phyloP scores from a whole-genome alignment of 179 eudicot species.

The Spergularia azorica region DNA sequence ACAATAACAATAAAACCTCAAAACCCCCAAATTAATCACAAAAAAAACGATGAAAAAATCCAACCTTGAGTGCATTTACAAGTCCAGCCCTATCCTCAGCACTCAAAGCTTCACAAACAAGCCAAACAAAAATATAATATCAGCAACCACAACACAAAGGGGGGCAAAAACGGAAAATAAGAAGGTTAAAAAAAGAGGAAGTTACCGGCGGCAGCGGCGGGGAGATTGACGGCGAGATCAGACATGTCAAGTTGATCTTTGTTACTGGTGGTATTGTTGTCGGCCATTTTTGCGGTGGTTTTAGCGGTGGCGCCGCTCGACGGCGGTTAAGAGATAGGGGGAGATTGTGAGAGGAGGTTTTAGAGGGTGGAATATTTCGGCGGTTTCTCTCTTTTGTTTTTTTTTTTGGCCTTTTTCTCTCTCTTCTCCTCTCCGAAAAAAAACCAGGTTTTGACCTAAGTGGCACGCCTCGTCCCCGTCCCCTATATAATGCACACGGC shows the following conservation, averaged over 20 bases:
- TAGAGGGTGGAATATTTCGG: slow-evolving; percentile 11
- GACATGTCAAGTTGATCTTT: slow-evolving; percentile 55
- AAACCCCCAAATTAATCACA: background rate
- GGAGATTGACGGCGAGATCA: slow-evolving; percentile 64
- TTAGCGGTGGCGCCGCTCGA: background rate
- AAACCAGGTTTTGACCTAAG: slow-evolving; percentile 12
- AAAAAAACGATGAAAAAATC: background rate
- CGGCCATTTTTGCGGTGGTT: slow-evolving; percentile 37
- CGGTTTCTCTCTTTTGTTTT: slow-evolving; percentile 15
- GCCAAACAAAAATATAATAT: background rate
- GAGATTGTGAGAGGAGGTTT: background rate
- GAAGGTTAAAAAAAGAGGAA: background rate
- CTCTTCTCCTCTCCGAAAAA: background rate
- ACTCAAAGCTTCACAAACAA: slow-evolving; percentile 56
- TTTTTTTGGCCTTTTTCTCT: background rate
- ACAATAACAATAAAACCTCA: background rate
- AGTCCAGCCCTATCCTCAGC: slow-evolving; percentile 83
- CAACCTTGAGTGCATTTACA: slow-evolving; percentile 83
- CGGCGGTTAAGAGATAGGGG: slow-evolving; percentile 4
- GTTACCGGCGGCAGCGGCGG: slow-evolving; percentile 82
- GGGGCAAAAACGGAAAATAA: background rate
- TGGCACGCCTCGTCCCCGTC: background rate
- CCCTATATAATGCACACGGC: slow-evolving; percentile 12
- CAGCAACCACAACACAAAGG: background rate
- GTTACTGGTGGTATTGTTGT: slow-evolving; percentile 30